phyloP scores from a whole-genome alignment of 148 eudicot genomes.

The Agrostemma githago region DNA sequence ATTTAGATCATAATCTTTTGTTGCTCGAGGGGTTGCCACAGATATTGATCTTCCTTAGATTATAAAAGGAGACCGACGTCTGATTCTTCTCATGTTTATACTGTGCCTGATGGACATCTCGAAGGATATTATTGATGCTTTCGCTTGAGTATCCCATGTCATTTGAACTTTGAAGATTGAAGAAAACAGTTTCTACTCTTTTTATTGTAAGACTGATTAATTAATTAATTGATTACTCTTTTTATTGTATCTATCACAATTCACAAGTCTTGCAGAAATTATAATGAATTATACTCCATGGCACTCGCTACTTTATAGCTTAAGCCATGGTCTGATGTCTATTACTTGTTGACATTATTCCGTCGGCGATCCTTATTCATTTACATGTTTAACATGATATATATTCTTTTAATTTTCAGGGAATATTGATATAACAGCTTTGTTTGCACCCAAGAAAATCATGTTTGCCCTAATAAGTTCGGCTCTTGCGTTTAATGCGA shows the following conservation, averaged over 20 bases:
- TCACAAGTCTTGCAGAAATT: no score
- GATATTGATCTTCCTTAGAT: neutral
- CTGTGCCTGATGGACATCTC: neutral
- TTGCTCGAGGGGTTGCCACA: neutral
- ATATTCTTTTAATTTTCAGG: constrained; percentile 26
- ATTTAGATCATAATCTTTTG: neutral
- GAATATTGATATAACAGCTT: constrained; percentile 52
- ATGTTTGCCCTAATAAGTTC: constrained; percentile 50
- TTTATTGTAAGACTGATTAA: no score
- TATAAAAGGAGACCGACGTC: neutral
- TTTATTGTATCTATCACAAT: no score
- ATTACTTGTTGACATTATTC: no score
- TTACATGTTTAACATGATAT: no score
- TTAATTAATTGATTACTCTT: no score
- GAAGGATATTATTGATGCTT: neutral
- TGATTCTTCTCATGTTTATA: neutral
- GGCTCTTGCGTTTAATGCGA: constrained; percentile 32
- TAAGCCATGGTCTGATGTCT: no score
- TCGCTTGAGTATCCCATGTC: constrained; percentile 9
- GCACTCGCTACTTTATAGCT: no score
- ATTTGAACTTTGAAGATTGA: constrained; percentile 51
- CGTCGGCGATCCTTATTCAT: no score
- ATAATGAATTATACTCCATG: no score
- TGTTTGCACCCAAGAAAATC: constrained; percentile 41
- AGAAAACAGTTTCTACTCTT: constrained; percentile 54